Conservation (phyloP, 768 basidiomycete genomes). For the Paxillus rubicundulus region DNA sequence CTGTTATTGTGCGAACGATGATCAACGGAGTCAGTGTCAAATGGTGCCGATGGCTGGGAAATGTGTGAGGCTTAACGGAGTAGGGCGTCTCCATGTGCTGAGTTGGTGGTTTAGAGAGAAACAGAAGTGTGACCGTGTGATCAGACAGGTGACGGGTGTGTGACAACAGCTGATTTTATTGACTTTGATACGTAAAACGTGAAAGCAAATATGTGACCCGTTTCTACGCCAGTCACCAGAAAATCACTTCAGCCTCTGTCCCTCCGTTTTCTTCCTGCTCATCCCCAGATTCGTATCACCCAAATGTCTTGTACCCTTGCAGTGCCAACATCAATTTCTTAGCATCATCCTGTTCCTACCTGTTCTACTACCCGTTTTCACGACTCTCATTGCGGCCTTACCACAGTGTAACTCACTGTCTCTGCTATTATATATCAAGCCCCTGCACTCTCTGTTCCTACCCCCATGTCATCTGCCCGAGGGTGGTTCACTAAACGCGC, state of each 20-base stretch:
- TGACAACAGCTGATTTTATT: too few relatives aligned
- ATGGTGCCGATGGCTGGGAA: background rate
- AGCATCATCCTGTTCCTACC: background rate
- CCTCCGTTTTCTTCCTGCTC: background rate
- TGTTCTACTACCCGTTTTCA: background rate
- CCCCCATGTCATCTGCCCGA: slow-evolving; percentile 18
- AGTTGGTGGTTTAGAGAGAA: too few relatives aligned
- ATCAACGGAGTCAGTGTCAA: background rate
- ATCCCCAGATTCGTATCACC: background rate
- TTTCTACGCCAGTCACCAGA: slow-evolving; percentile 9
- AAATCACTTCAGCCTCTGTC: background rate
- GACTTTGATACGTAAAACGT: slow-evolving; percentile 9
- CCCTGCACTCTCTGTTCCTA: background rate
- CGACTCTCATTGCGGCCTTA: background rate
- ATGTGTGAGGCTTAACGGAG: background rate
- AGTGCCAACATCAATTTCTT: background rate
- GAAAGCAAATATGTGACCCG: slow-evolving; percentile 3
- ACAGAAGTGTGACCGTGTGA: background rate
- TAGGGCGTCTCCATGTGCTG: too few relatives aligned
- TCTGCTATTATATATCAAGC: background rate
- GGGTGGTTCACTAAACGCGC: slow-evolving; percentile 32
- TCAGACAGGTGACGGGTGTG: too few relatives aligned
- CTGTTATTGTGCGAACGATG: background rate
- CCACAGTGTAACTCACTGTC: slow-evolving; percentile 2
- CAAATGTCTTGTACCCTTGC: background rate